These are phyloP conservation scores for Aureobasidium uvarum DNA, from an alignment of 2,329 filamentous ascomycete genomes.

Conservation along the genomic window DNA sequence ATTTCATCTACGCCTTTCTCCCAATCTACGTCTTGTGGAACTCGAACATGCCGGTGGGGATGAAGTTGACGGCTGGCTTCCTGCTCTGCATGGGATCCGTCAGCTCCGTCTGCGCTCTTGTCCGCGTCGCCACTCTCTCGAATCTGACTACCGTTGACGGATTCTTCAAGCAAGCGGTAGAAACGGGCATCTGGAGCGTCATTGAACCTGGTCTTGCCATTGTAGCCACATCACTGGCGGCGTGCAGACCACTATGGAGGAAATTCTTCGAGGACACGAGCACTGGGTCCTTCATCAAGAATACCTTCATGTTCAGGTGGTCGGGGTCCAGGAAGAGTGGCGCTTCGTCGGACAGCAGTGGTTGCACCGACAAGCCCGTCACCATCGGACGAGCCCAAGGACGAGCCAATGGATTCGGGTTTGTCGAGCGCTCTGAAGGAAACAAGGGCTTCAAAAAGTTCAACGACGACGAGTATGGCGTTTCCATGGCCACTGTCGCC, in stretches of 20 bases:
- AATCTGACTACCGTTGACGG: conserved; percentile 28
- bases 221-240: conserved; percentile 36
- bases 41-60: conserved; percentile 43
- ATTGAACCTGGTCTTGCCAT: conserved; percentile 39
- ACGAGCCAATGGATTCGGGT: conserved; percentile 1
- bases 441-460: conserved; percentile 17
- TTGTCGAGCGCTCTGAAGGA: conserved; percentile 7
- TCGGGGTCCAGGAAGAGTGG: neutral
- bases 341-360: neutral
- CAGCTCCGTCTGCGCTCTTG: conserved; percentile 32
- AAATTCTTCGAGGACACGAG: conserved; percentile 26
- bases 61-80: conserved; percentile 44
- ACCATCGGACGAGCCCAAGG: neutral
- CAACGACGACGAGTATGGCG: conserved; percentile 3
- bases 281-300: conserved; percentile 2
- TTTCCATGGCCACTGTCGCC: conserved; percentile 2
- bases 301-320: conserved; percentile 7
- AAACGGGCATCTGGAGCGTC: conserved; percentile 36
- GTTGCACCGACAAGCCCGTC: neutral
- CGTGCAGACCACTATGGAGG: conserved; percentile 36
- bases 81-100: conserved; percentile 42
- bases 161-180: conserved; percentile 33
- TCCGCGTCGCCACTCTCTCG: conserved; percentile 32
- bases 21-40: conserved; percentile 44
- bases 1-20: conserved; percentile 40